These are phyloP conservation scores for Phytophthora megakarya DNA, from an alignment of 352 stramenopile species.

Conservation along the genomic window DNA sequence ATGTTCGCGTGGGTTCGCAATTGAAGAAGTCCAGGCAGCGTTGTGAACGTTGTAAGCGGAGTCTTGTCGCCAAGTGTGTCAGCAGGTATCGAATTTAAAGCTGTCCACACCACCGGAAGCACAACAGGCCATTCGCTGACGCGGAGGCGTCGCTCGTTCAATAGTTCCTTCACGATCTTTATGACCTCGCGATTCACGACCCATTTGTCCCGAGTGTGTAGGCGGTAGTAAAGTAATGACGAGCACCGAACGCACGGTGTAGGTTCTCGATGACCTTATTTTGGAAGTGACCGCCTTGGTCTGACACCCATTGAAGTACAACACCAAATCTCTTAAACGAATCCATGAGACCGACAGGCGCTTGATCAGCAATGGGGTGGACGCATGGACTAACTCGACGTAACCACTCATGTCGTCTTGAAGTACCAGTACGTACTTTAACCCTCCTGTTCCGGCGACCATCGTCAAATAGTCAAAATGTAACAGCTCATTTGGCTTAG, in stretches of 20 bases:
- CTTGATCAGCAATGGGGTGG: background rate
- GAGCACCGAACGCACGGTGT: background rate
- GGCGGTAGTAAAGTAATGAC: constrained; percentile 7
- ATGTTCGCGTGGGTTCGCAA: too few species aligned
- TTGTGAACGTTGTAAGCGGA: too few species aligned
- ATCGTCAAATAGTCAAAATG: constrained; percentile 46
- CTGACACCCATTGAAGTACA: constrained; percentile 9
- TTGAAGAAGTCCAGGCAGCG: too few species aligned
- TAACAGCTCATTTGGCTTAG: constrained; percentile 40
- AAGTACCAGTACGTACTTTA: constrained; percentile 34
- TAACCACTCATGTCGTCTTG: constrained; percentile 43
- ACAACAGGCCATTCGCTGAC: background rate
- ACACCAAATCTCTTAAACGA: constrained; percentile 15
- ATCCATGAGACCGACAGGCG: background rate
- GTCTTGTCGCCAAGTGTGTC: background rate
- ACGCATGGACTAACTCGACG: constrained; percentile 22
- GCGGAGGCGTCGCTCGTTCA: background rate
- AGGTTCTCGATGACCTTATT: background rate
- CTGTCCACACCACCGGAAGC: background rate
- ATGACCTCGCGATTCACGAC: constrained; percentile 9
- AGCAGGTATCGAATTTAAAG: background rate
- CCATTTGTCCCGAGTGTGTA: constrained; percentile 12
- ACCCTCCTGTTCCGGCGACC: background rate
- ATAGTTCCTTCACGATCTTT: background rate
- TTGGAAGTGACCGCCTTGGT: background rate